A percentile compares a stretch with the other conserved stretches of the same genome.
Conservation (phyloP, 2,329 filamentous ascomycete genomes). For the Aspergillus chevalieri region DNA sequence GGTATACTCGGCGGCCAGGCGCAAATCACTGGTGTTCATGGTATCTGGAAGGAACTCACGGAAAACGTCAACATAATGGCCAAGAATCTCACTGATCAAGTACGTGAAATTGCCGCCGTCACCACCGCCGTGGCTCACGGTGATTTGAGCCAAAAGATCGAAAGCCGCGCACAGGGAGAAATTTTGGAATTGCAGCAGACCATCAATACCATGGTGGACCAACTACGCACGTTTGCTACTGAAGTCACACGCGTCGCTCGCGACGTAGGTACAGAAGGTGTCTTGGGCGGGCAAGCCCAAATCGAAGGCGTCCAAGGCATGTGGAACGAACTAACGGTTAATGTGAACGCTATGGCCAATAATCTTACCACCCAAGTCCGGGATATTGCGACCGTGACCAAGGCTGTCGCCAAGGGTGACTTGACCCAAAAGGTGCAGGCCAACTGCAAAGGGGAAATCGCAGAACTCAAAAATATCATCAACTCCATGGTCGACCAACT, state of each 20-base stretch:
- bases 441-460: conserved; percentile 84
- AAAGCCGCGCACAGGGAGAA: conserved; percentile 72
- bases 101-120: conserved; percentile 77
- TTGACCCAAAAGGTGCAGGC: conserved; percentile 95
- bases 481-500: conserved; percentile 99
- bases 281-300: conserved; percentile 73
- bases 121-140: conserved; percentile 78
- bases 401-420: conserved; percentile 71
- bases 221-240: conserved; percentile 74
- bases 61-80: conserved; percentile 85
- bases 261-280: conserved; percentile 79
- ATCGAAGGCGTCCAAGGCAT: conserved; percentile 80
- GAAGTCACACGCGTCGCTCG: conserved; percentile 77
- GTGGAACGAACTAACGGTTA: conserved; percentile 82
- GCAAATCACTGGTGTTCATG: conserved; percentile 86
- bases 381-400: conserved; percentile 79
- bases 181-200: conserved; percentile 78
- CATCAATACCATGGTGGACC: conserved; percentile 86
- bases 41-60: conserved; percentile 95
- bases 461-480: conserved; percentile 93
- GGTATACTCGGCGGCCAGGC: conserved; percentile 91
- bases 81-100: conserved; percentile 74
- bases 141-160: conserved; percentile 78
- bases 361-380: conserved; percentile 83
- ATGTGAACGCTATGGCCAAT: conserved; percentile 83